Base-by-base conservation (phyloP, 306 rosid genomes). In the Cicer bijugum region DNA sequence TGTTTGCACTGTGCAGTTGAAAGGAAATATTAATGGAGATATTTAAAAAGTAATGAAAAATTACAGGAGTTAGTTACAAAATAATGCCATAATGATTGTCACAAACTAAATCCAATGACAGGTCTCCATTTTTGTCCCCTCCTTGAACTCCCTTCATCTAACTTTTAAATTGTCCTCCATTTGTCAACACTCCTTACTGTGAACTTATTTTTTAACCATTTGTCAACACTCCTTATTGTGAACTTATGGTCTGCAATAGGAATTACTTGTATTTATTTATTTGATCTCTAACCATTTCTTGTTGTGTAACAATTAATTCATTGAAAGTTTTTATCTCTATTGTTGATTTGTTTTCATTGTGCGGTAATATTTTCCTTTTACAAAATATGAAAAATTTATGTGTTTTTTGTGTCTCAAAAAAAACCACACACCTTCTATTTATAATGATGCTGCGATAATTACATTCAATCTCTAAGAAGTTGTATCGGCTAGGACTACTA, bases 1-100 rank as follows among this genome's bases (percentile, higher is more conserved):
- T 28, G 14, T 16, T 7, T 40, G 48, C 52, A 16, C 51, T 51
- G 14, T 60, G 42, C 65, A 17, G 64, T 69, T 48, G 47, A 69
- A 66, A 77, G 75, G 46, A 33, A 76, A 56, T 35, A 6, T 40
- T 59, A 37, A 16, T 15, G 16, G 19, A 65, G 12, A 65, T 48
- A 65, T 43, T 16, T 12, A 28, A 35, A 1, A 33, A 33, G 35
- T 33, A n/a, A 12, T 45, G 15, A 38, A 68, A 35, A 57, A 12
- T 50, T 47, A 0, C 62, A 50, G 40, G 64, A 8, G 46, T 7
- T 38, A 61, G 20, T 14, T 38, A 61, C 67, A 38, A 37, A 38
- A 61, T 6, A 0, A 14, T 12, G 23, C 20, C 47, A n/a, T 61
- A 61, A 61, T n/a, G 67, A n/a, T 39, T 38, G 6, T 61, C 46